Evolutionary conservation across 1,139 yeast species (phyloP), one percentile per base, ranked within the genome.

Genomic region (Magnusiomyces magnusii): DNA sequence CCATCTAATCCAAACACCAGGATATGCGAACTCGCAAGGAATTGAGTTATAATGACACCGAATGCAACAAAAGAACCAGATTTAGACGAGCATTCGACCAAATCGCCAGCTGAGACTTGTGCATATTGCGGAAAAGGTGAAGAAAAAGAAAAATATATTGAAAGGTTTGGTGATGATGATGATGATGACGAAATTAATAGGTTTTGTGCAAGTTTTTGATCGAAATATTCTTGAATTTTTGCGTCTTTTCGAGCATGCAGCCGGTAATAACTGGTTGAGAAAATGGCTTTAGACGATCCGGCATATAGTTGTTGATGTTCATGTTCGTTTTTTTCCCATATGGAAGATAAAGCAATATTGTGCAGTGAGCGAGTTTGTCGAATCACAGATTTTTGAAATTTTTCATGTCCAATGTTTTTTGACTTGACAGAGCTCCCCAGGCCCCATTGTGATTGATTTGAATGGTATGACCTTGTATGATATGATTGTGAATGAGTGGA

Each of bases 51-150:
- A 15, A 53, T 28, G 9, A 53, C 51, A 9, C 56, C 56, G 21
- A 53, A 53, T 13, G 51, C 27, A 3, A 53, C 34, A 36, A 24
- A 21, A 25, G 47, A 21, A 2, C 56, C 56, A 17, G 28, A 25
- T 42, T 47, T 21, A 9, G 56, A 39, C 3, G 34, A 19, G n/a
- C 56, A 53, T 34, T 53, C 56, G 9, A 53, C 56, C 2, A 53
- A 19, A 47, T 53, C 56, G 15, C 56, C 56, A 5, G 55, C 31
- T 15, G 34, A 25, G 7, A 52, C 55, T 19, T 44, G 27, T 5
- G 27, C 27, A 44, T 44, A 44, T 44, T 44, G 49, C 10, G 49
- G 49, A 17, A 44, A 44, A 5, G 49, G 49, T 5, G 49, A 44
- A 7, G 49, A 36, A 34, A 13, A n/a, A 13, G 47, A 51, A 7